phyloP scores from a whole-genome alignment of 108 stramenopile species.

The Pseudonitzschia multiseries region DNA sequence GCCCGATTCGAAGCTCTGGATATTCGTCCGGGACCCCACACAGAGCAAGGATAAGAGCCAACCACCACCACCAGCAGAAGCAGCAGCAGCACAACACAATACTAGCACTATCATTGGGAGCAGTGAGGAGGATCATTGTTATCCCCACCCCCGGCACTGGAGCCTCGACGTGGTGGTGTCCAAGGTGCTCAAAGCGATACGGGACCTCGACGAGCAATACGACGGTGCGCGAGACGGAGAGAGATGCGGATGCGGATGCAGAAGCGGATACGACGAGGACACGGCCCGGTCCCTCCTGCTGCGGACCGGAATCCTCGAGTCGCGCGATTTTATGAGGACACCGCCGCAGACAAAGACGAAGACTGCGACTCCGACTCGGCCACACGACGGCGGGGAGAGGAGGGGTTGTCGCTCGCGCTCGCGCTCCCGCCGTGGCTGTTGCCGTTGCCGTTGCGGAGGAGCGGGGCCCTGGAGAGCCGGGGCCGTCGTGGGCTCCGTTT shows the following conservation, averaged over 20 bases:
- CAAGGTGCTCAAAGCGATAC: neutral
- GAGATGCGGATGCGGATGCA: no score
- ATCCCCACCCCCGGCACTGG: neutral
- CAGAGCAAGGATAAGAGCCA: neutral
- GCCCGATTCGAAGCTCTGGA: neutral
- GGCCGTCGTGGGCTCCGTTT: neutral
- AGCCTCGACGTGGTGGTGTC: neutral
- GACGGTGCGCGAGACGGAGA: no score
- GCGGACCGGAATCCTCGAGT: neutral
- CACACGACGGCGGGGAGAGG: no score
- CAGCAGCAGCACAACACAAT: neutral
- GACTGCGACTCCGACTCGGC: no score
- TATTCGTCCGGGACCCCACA: neutral
- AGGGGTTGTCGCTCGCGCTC: no score
- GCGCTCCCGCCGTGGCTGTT: no score
- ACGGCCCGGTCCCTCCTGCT: neutral
- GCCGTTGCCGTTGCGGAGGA: neutral
- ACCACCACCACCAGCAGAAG: neutral
- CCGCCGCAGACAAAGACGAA: no score
- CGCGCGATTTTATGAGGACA: neutral
- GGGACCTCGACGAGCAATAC: neutral
- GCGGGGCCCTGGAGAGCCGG: neutral
- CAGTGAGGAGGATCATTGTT: no score
- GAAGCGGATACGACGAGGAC: neutral
- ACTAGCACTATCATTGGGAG: no score